These are phyloP conservation scores for Xylaria telfairii DNA, from an alignment of 495 filamentous ascomycete genomes.

Conservation along the genomic window DNA sequence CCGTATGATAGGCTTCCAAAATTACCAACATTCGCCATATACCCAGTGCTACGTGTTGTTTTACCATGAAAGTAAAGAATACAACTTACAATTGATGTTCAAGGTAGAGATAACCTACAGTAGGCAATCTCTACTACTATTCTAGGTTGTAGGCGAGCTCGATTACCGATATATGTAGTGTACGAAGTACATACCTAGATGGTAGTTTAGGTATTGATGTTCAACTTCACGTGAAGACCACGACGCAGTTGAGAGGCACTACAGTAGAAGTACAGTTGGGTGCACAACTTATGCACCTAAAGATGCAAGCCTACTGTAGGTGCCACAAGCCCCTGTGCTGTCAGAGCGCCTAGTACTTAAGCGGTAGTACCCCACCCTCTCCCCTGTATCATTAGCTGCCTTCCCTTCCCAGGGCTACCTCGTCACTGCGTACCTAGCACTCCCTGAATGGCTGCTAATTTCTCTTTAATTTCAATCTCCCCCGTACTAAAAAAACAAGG, in stretches of 20 bases:
- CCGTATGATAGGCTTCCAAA: background rate
- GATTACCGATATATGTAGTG: too few species aligned
- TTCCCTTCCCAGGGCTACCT: constrained; percentile 4
- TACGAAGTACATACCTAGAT: too few species aligned
- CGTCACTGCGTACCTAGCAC: constrained; percentile 18
- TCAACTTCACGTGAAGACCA: background rate
- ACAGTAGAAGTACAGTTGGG: background rate
- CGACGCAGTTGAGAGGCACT: constrained; percentile 7
- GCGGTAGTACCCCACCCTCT: constrained; percentile 6
- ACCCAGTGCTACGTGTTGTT: background rate
- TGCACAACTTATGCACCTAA: constrained; percentile 2
- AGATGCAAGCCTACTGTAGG: background rate
- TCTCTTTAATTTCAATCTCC: constrained; percentile 42
- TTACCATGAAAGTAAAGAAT: background rate
- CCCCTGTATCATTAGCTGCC: constrained; percentile 19
- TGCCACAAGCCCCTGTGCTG: background rate
- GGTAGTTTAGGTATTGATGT: background rate
- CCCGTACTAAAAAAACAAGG: constrained; percentile 46
- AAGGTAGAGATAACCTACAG: too few species aligned
- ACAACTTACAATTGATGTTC: background rate
- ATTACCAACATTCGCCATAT: background rate
- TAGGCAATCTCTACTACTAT: too few species aligned
- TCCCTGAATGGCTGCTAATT: constrained; percentile 40
- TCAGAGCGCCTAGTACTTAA: background rate
- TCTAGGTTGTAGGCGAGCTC: too few species aligned